Evolutionary conservation across 2,329 filamentous ascomycete species (phyloP).

Genomic region (Neoscytalidium dimidiatum): DNA sequence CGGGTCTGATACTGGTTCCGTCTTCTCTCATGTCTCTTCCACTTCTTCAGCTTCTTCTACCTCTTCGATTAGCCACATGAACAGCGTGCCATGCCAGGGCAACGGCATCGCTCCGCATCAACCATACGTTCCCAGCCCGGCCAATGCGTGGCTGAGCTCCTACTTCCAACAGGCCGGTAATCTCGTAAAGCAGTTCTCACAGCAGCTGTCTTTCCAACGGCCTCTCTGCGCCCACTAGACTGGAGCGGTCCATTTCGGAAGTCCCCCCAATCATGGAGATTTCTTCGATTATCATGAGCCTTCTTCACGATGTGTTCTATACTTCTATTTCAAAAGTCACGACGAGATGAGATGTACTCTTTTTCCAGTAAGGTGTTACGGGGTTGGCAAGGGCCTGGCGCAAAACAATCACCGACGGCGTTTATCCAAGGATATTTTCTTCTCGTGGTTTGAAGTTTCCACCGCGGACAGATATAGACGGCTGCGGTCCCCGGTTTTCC

Average conservation of each 20-base stretch:
- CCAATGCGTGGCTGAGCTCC: slow-evolving; percentile 42
- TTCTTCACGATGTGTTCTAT: slow-evolving; percentile 37
- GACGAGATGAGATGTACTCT: slow-evolving; percentile 35
- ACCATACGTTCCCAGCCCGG: slow-evolving; percentile 38
- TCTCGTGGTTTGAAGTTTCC: not conserved
- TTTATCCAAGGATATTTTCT: not conserved
- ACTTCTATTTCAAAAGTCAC: slow-evolving; percentile 34
- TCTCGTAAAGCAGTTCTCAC: slow-evolving; percentile 37
- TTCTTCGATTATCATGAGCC: slow-evolving; percentile 24
- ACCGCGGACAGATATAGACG: slow-evolving; percentile 12
- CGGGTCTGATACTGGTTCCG: slow-evolving; percentile 41
- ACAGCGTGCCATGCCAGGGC: slow-evolving; percentile 9
- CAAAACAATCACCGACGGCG: slow-evolving; percentile 13
- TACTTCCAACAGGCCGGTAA: slow-evolving; percentile 42
- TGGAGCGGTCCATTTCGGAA: not conserved
- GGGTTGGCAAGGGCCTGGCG: slow-evolving; percentile 10
- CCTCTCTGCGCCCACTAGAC: slow-evolving; percentile 40
- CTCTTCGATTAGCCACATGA: slow-evolving; percentile 1
- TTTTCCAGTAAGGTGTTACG: slow-evolving; percentile 20
- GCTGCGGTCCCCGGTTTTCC: not conserved
- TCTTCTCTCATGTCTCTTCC: slow-evolving; percentile 42
- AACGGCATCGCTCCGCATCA: slow-evolving; percentile 24
- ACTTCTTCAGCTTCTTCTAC: slow-evolving; percentile 22
- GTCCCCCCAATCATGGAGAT: slow-evolving; percentile 20
- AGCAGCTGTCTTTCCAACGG: slow-evolving; percentile 38